Evolutionary conservation across 441 rosid species (phyloP), one percentile per base, ranked within the genome.

Genomic region (Iberis amara): DNA sequence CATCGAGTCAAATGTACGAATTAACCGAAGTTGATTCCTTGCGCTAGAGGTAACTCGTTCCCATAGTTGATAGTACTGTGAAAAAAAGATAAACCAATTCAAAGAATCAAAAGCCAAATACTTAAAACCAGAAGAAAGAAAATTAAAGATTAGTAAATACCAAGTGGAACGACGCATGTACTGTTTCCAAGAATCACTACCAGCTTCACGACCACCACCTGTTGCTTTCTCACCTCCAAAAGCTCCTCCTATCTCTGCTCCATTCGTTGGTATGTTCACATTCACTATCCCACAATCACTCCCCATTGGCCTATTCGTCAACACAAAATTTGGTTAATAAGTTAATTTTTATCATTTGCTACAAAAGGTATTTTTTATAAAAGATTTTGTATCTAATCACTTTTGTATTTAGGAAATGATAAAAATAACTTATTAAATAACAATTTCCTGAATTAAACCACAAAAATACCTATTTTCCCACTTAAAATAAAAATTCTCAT

Each of bases 111-210:
- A 11, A 40, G 59, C 38, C 9, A 26, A 28, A 47, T 41, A 37
- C 33, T 6, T 10, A 30, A 53, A 44, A 47, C 52, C 4, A 1
- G 1, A 2, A n/a, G 7, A 51, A 7, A 12, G 5, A 10, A 10
- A 35, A 2, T 18, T 7, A 0, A 26, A 9, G 23, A 7, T 7
- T 27, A 7, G 10, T 11, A 11, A 3, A 4, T 85, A 92, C 99
- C 99, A 89, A 42, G 96, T 92, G 8, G 97, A 81, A 27, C 96
- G 94, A 26, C 96, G 83, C 99, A 92, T 89, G 66, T 92, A 92
- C 61, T 92, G 99, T 75, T 92, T 92, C 99, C 99, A 92, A 21
- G 97, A 86, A 67, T 92, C 95, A 14, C 97, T 92, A 62, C 99
- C 99, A 15, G 94, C 96, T 77, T 86, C 99, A 60, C 92, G 88